These are phyloP conservation scores for Metschnikowia bowlesiae DNA, from an alignment of 805 yeast genomes.

Conservation along the genomic window DNA sequence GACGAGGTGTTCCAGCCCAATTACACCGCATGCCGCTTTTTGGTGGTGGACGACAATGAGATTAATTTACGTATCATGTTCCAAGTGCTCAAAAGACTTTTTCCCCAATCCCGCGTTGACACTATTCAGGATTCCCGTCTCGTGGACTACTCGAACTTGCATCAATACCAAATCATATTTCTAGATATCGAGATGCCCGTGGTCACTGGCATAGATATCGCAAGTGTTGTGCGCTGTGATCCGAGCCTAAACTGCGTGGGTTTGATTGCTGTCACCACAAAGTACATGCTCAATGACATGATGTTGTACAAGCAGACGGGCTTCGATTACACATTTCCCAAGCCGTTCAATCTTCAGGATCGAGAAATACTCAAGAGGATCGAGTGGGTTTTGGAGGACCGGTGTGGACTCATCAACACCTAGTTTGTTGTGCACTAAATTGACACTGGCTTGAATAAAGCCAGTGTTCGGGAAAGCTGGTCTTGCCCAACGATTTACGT, in stretches of 20 bases:
- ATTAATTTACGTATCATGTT: slow-evolving; percentile 37
- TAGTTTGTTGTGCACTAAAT: background rate
- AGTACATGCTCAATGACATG: slow-evolving; percentile 25
- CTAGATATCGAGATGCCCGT: slow-evolving; percentile 46
- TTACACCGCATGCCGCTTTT: slow-evolving; percentile 13
- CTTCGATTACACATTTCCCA: slow-evolving; percentile 38
- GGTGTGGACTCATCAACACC: slow-evolving; percentile 1
- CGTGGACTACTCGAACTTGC: slow-evolving; percentile 21
- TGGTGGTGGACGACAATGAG: slow-evolving; percentile 40
- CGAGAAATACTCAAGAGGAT: slow-evolving; percentile 18
- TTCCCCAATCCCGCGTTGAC: slow-evolving; percentile 28
- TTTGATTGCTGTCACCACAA: slow-evolving; percentile 40
- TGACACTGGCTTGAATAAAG: background rate
- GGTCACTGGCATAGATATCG: slow-evolving; percentile 36
- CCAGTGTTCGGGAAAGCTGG: background rate
- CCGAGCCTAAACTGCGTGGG: slow-evolving; percentile 21
- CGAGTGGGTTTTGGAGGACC: slow-evolving; percentile 14
- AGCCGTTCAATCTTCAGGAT: slow-evolving; percentile 30
- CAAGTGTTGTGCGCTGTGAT: slow-evolving; percentile 16
- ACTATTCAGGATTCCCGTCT: slow-evolving; percentile 28
- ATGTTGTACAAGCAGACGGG: slow-evolving; percentile 30
- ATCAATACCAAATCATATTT: slow-evolving; percentile 24
- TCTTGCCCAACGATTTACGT: background rate
- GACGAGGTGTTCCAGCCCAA: slow-evolving; percentile 10
- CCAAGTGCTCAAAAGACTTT: slow-evolving; percentile 29